Conservation (phyloP, 768 basidiomycete species). For the Leccinum arenicola region DNA sequence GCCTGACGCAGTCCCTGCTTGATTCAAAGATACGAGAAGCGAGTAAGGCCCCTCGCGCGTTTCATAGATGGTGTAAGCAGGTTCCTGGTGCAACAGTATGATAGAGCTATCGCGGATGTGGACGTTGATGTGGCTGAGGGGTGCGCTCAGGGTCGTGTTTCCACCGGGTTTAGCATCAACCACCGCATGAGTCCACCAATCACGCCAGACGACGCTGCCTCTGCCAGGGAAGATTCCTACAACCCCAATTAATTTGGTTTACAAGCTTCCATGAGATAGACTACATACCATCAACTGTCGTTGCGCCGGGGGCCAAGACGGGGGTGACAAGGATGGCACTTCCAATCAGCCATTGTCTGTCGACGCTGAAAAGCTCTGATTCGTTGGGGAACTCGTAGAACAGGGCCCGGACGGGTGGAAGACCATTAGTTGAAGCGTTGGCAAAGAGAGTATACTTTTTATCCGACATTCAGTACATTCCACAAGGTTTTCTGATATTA, state of each 20-base stretch:
- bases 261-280: background rate
- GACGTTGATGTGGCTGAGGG: slow-evolving; percentile 75
- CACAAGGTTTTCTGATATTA: background rate
- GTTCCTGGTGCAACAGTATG: slow-evolving; percentile 59
- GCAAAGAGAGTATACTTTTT: slow-evolving; percentile 45
- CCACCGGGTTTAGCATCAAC: slow-evolving; percentile 42
- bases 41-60: slow-evolving; percentile 61
- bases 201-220: slow-evolving; percentile 59
- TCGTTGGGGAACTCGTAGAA: slow-evolving; percentile 80
- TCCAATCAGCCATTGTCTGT: slow-evolving; percentile 73
- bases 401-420: slow-evolving; percentile 70
- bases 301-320: slow-evolving; percentile 65
- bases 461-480: background rate
- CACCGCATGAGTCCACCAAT: slow-evolving; percentile 68
- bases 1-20: slow-evolving; percentile 51
- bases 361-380: slow-evolving; percentile 57
- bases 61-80: slow-evolving; percentile 67
- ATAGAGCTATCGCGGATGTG: slow-evolving; percentile 68
- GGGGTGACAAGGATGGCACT: slow-evolving; percentile 72
- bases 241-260: background rate
- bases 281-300: slow-evolving; percentile 58
- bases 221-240: slow-evolving; percentile 65
- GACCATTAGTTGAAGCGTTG: slow-evolving; percentile 50
- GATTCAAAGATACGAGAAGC: slow-evolving; percentile 55
- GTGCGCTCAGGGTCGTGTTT: slow-evolving; percentile 55